phyloP scores from a whole-genome alignment of 2,329 filamentous ascomycete genomes.

The Fusarium bactridioides region DNA sequence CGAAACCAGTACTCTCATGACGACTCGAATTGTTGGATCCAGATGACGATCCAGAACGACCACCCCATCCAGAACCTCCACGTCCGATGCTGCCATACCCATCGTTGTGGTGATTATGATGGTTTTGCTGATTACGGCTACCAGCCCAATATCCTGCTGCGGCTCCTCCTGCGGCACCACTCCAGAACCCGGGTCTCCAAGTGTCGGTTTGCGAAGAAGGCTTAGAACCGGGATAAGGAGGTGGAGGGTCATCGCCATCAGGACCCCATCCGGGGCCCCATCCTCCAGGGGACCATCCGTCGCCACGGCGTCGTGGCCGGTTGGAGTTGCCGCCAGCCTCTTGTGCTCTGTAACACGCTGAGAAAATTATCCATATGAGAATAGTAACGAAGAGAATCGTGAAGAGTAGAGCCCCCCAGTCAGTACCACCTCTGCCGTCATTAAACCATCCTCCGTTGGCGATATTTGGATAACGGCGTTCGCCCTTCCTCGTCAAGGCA shows the following conservation, averaged over 20 bases:
- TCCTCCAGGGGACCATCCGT: conserved; percentile 48
- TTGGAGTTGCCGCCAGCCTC: conserved; percentile 10
- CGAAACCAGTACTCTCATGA: conserved; percentile 76
- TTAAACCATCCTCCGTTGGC: conserved; percentile 50
- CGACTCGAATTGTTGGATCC: conserved; percentile 54
- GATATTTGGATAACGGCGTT: conserved; percentile 71
- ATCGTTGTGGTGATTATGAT: conserved; percentile 37
- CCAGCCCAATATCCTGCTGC: conserved; percentile 73
- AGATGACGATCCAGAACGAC: conserved; percentile 45
- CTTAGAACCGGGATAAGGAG: conserved; percentile 53
- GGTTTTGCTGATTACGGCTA: conserved; percentile 48
- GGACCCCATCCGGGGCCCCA: conserved; percentile 50
- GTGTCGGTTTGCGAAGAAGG: conserved; percentile 48
- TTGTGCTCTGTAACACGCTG: conserved; percentile 50
- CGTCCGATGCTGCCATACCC: conserved; percentile 48
- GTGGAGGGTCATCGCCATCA: conserved; percentile 62
- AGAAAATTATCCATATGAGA: too few species aligned
- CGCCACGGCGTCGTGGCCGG: conserved; percentile 19
- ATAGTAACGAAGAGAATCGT: conserved; percentile 69
- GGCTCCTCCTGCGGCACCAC: conserved; percentile 70
- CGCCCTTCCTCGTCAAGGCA: conserved; percentile 77
- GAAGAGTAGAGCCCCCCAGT: conserved; percentile 60
- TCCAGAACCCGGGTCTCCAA: conserved; percentile 81
- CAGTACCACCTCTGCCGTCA: conserved; percentile 43
- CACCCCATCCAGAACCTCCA: conserved; percentile 45